These are phyloP conservation scores for Kodamaea nitidulidarum DNA, from an alignment of 805 yeast genomes.

Conservation along the genomic window DNA sequence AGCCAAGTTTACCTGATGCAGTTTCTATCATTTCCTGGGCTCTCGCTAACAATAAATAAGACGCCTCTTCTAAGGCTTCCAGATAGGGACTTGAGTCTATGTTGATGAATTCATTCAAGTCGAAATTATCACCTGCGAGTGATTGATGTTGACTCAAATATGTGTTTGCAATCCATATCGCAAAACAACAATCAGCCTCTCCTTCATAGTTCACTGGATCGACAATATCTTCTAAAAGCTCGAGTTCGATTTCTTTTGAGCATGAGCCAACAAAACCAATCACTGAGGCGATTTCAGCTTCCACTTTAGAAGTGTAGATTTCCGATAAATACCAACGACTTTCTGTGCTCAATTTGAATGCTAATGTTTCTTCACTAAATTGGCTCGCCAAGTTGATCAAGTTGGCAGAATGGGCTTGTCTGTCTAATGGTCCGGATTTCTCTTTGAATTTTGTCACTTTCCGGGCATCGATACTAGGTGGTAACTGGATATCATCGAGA, in stretches of 20 bases:
- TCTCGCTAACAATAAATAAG: slow-evolving; percentile 27
- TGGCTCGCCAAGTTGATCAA: slow-evolving; percentile 14
- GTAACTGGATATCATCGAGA: slow-evolving; percentile 34
- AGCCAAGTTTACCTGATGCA: slow-evolving; percentile 14
- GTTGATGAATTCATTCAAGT: slow-evolving; percentile 13
- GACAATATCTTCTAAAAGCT: slow-evolving; percentile 15
- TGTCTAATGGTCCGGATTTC: slow-evolving; percentile 2
- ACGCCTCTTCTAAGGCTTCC: slow-evolving; percentile 20
- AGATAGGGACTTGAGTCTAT: slow-evolving; percentile 20
- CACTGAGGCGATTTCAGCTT: slow-evolving; percentile 14
- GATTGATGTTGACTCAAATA: slow-evolving; percentile 8
- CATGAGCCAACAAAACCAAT: slow-evolving; percentile 7
- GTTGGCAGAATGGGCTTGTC: slow-evolving; percentile 13
- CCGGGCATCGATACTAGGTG: slow-evolving; percentile 33
- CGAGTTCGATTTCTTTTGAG: slow-evolving; percentile 4
- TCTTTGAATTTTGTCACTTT: slow-evolving; percentile 18
- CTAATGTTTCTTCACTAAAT: slow-evolving; percentile 8
- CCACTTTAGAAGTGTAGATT: slow-evolving; percentile 18
- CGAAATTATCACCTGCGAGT: slow-evolving; percentile 18
- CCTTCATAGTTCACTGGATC: slow-evolving; percentile 6
- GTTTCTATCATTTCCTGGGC: slow-evolving; percentile 43
- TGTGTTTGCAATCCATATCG: slow-evolving; percentile 33
- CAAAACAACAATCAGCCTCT: slow-evolving; percentile 11
- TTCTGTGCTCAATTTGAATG: neutral
- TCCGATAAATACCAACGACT: slow-evolving; percentile 13